phyloP scores from a whole-genome alignment of 495 filamentous ascomycete genomes.

The Penicillium coprophilum region DNA sequence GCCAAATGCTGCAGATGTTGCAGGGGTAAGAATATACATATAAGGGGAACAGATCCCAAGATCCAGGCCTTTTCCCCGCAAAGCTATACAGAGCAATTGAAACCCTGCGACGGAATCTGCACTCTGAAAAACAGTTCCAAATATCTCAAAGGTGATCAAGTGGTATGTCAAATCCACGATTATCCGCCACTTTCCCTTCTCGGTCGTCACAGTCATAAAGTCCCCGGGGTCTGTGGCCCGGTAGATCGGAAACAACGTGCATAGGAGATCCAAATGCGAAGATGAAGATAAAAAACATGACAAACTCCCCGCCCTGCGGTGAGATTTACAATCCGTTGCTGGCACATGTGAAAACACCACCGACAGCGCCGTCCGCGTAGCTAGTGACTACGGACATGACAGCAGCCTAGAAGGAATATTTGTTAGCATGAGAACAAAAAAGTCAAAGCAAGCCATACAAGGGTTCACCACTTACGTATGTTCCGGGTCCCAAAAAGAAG shows the following conservation, averaged over 20 bases:
- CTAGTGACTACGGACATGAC: slow-evolving; percentile 64
- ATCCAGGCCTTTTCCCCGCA: no score
- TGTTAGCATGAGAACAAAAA: slow-evolving; percentile 4
- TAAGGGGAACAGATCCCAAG: not conserved
- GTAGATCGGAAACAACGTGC: slow-evolving; percentile 2
- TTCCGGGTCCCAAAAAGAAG: slow-evolving; percentile 74
- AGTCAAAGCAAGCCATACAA: not conserved
- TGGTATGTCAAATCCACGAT: not conserved
- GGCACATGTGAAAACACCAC: slow-evolving; percentile 62
- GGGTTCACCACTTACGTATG: slow-evolving; percentile 62
- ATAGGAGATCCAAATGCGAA: not conserved
- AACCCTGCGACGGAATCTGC: not conserved
- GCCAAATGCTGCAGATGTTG: not conserved
- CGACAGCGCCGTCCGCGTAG: slow-evolving; percentile 54
- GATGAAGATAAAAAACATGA: not conserved
- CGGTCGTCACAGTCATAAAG: slow-evolving; percentile 6
- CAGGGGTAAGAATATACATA: slow-evolving; percentile 1
- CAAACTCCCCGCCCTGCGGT: slow-evolving; percentile 12
- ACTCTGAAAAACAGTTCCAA: not conserved
- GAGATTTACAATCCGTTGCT: slow-evolving; percentile 51
- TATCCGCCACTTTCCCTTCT: not conserved
- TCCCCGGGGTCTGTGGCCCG: not conserved
- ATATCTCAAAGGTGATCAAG: not conserved
- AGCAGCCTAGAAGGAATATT: slow-evolving; percentile 40
- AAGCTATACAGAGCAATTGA: not conserved